Evolutionary conservation across 2,329 filamentous ascomycete species (phyloP).

Genomic region (Scedosporium boydii): DNA sequence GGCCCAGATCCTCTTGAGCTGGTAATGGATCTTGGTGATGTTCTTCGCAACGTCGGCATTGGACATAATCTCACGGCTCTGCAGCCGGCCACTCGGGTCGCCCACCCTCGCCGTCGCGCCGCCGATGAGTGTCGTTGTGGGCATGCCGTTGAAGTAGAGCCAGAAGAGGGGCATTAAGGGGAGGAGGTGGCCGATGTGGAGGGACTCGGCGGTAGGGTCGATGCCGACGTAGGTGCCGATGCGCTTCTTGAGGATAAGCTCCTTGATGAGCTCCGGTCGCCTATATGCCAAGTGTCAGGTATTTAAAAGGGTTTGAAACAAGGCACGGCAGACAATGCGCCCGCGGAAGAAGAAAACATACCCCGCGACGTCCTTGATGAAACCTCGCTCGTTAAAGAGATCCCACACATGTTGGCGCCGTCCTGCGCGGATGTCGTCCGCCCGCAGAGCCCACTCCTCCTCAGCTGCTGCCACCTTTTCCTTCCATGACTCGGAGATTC

Average conservation of each 20-base stretch:
- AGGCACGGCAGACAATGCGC: neutral
- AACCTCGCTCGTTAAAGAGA: slow-evolving; percentile 61
- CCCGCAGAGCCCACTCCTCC: slow-evolving; percentile 36
- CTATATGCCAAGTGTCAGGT: slow-evolving; percentile 15
- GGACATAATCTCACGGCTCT: slow-evolving; percentile 45
- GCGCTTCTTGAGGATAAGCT: slow-evolving; percentile 53
- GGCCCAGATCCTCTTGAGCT: slow-evolving; percentile 62
- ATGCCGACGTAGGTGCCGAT: slow-evolving; percentile 73
- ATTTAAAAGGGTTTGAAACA: neutral
- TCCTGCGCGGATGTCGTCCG: slow-evolving; percentile 38
- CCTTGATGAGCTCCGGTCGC: slow-evolving; percentile 44
- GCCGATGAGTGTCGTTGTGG: slow-evolving; percentile 58
- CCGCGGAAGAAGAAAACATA: slow-evolving; percentile 30
- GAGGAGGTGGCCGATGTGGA: slow-evolving; percentile 73
- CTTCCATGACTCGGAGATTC: slow-evolving; percentile 30
- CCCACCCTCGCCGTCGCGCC: slow-evolving; percentile 70
- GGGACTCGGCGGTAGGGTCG: slow-evolving; percentile 69
- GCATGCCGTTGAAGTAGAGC: slow-evolving; percentile 69
- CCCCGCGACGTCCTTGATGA: slow-evolving; percentile 67
- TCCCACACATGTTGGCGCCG: slow-evolving; percentile 47
- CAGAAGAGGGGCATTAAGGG: slow-evolving; percentile 79
- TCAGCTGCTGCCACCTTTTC: slow-evolving; percentile 32
- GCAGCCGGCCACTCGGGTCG: slow-evolving; percentile 64
- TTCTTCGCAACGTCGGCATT: slow-evolving; percentile 50
- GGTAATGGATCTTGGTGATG: slow-evolving; percentile 57